Evolutionary conservation across 768 basidiomycete genomes (phyloP).

Genomic region (Mycena haematopus): DNA sequence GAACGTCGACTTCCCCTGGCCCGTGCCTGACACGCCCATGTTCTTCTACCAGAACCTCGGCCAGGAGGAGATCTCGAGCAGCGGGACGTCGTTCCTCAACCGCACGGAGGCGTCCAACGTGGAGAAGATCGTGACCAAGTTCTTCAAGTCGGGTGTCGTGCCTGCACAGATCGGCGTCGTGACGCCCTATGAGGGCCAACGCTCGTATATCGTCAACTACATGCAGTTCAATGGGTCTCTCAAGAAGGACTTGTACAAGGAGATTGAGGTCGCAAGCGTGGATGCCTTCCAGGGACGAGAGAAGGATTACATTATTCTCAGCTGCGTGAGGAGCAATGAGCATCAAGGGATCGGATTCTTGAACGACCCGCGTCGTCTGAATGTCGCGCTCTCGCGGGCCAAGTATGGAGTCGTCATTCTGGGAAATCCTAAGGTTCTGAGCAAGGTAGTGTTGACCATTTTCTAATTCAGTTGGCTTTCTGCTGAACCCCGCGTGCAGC

Average conservation of each 20-base stretch:
- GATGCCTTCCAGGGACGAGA: conserved; percentile 99
- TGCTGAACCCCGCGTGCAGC: conserved; percentile 54
- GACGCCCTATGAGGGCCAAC: conserved; percentile 98
- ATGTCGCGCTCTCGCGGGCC: conserved; percentile 95
- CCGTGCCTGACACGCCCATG: conserved; percentile 96
- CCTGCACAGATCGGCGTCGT: conserved; percentile 97
- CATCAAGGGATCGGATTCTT: conserved; percentile 99
- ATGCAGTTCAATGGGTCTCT: conserved; percentile 99
- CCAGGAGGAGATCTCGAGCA: conserved; percentile 98
- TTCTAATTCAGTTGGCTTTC: conserved; percentile 11
- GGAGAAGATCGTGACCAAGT: conserved; percentile 99
- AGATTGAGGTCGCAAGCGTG: conserved; percentile 98
- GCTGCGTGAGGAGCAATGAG: conserved; percentile 97
- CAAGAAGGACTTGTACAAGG: conserved; percentile 99
- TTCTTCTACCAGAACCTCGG: conserved; percentile 99
- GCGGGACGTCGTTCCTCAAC: conserved; percentile 98
- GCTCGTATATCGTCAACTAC: conserved; percentile 97
- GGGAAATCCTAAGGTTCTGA: conserved; percentile 99
- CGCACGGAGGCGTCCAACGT: conserved; percentile 98
- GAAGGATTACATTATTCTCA: conserved; percentile 99
- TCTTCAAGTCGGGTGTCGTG: conserved; percentile 98
- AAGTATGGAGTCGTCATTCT: conserved; percentile 99
- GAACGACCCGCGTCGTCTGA: conserved; percentile 95
- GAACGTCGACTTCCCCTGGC: conserved; percentile 99
- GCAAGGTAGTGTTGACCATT: conserved; percentile 72